Evolutionary conservation across 768 basidiomycete species (phyloP), one percentile per base, ranked within the genome.

Genomic region (Amanita phalloides): DNA sequence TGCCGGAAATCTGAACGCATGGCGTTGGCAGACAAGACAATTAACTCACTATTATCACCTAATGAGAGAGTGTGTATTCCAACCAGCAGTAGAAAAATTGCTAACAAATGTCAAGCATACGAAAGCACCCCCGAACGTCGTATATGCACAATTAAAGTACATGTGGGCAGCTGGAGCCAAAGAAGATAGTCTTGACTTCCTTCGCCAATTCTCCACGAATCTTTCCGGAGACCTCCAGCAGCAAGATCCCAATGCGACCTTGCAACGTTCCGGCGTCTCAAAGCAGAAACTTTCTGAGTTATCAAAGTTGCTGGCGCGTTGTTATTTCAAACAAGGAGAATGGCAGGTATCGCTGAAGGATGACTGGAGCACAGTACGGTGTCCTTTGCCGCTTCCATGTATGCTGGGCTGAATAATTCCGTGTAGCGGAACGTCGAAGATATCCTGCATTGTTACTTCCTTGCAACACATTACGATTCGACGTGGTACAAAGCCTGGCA

Each of bases 401-500:
- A 3, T 23, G 33, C 30, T 43, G 17, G 14, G 20, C 30, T 50
- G 45, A 23, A 43, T 13, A 11, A 3, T 6, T 47, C 13, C 28
- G 7, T 45, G 30, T 60, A 93, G 90, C 74, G 84, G 55, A 85
- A 90, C 53, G 79, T 86, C 21, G 78, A 83, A 48, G 84, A 87
- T 41, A 90, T 97, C 51, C 69, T 99, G 6, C 79, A 84, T 56
- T 82, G 89, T 3, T 97, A 96, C 66, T 74, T 78, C 47, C 74
- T 85, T 28, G 90, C 96, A 0, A 98, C 96, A 2, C 84, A 86
- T 59, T 90, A 90, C 57, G 95, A 98, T 64, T 81, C 86, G 3
- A 74, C 77, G n/a, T 99, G 96, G 96, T 97, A 97, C 68, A 97
- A 99, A 64, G 96, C 95, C 14, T 98, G 94, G 94, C 96, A 99